Conservation (phyloP, 1,139 yeast species). For the Geotrichum carabidarum region DNA sequence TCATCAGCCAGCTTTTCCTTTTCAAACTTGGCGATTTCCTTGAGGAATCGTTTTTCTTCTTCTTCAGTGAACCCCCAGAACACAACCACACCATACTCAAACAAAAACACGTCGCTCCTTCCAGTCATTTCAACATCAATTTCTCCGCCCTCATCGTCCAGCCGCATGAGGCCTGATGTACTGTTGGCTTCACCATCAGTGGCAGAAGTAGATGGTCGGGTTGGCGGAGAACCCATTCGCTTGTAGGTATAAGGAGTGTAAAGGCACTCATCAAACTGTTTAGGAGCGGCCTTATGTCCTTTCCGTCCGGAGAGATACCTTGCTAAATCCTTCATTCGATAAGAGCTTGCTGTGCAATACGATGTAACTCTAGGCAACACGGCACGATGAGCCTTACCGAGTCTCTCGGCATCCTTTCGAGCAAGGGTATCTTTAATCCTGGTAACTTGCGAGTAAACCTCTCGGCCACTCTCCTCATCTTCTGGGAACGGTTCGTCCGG, state of each 20-base stretch:
- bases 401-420: conserved; percentile 85
- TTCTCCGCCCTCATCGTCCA: conserved; percentile 94
- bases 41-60: conserved; percentile 78
- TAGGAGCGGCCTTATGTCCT: conserved; percentile 65
- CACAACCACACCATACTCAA: conserved; percentile 92
- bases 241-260: conserved; percentile 79
- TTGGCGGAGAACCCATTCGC: conserved; percentile 50
- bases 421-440: conserved; percentile 89
- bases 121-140: conserved; percentile 72
- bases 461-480: conserved; percentile 42
- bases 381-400: conserved; percentile 80
- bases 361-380: conserved; percentile 29
- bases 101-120: conserved; percentile 73
- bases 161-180: conserved; percentile 47
- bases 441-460: conserved; percentile 76
- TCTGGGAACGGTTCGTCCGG: conserved; percentile 66
- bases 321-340: conserved; percentile 77
- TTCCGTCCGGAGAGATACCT: conserved; percentile 82
- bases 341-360: conserved; percentile 39
- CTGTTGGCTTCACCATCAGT: conserved; percentile 2
- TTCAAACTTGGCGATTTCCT: conserved; percentile 81
- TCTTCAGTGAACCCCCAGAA: conserved; percentile 88
- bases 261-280: conserved; percentile 85
- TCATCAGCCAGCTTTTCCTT: conserved; percentile 84
- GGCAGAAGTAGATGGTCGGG: conserved; percentile 26